phyloP scores from a whole-genome alignment of 495 filamentous ascomycete species.

The Poronia punctata region DNA sequence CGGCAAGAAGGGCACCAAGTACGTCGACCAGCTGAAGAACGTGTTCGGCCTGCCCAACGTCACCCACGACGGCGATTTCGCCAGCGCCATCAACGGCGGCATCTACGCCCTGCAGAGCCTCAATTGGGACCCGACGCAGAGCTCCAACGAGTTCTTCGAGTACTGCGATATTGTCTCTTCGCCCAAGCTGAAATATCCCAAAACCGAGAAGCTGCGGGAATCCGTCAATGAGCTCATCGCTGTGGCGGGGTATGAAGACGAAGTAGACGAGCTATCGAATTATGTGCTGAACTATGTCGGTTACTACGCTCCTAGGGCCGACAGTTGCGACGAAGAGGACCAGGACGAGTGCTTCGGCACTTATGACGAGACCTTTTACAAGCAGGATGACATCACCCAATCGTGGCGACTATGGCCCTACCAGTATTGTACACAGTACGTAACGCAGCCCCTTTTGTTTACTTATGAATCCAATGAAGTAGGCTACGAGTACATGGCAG shows the following conservation, averaged over 20 bases:
- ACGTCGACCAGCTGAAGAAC: slow-evolving; percentile 47
- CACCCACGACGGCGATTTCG: slow-evolving; percentile 57
- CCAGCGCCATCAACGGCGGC: slow-evolving; percentile 41
- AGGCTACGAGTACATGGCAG: too few species aligned
- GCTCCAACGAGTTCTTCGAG: slow-evolving; percentile 43
- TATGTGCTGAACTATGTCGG: slow-evolving; percentile 61
- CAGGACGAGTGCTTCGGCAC: slow-evolving; percentile 52
- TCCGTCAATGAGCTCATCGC: slow-evolving; percentile 42
- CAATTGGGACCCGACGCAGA: slow-evolving; percentile 64
- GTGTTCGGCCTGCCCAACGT: slow-evolving; percentile 53
- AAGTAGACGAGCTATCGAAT: slow-evolving; percentile 41
- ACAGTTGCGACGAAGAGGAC: slow-evolving; percentile 22
- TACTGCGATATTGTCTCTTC: slow-evolving; percentile 57
- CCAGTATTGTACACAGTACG: slow-evolving; percentile 42
- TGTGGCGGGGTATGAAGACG: slow-evolving; percentile 48
- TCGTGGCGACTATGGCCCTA: slow-evolving; percentile 56
- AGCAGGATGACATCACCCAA: slow-evolving; percentile 40
- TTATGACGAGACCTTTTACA: slow-evolving; percentile 45
- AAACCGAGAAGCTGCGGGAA: slow-evolving; percentile 27
- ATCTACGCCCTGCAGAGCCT: slow-evolving; percentile 52
- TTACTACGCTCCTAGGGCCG: slow-evolving; percentile 42
- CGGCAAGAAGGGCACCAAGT: slow-evolving; percentile 36
- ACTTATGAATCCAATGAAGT: too few species aligned
- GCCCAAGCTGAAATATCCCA: slow-evolving; percentile 38
- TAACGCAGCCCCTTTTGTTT: too few species aligned